Base-by-base conservation (phyloP, 495 filamentous ascomycete genomes). In the Tetracladium marchalianum region DNA sequence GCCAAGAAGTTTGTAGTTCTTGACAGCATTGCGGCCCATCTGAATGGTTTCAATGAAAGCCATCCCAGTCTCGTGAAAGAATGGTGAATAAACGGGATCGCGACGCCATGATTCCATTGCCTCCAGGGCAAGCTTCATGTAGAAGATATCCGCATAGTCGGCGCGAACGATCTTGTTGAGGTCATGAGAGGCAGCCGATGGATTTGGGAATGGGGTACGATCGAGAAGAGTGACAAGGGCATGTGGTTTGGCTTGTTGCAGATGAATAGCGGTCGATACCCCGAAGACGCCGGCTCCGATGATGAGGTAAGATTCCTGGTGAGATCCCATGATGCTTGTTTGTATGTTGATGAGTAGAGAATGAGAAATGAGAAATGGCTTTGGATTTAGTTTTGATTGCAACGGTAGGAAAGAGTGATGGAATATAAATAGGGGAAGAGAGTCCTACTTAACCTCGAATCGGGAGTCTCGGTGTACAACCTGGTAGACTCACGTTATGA, bases 151-250 rank as follows among this genome's bases (percentile, higher is more conserved):
- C 31, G 65, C 60, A 60, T 84, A 85, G 55, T 84, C 81, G 44
- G 78, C 70, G 54, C 81, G 78, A 15, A 84, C 61, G 12, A 82
- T 75, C 52, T 83, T 82, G 55, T 82, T 83, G 67, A 75, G 77
- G 61, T 84, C 80, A 66, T 73, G 75, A 1, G 80, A 81, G 18
- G 80, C 80, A 16, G 74, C 77, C 48, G 47, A 62, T 56, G 45
- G 69, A 16, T 22, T 46, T 6, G 55, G 51, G n/a, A 42, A 48
- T 70, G 41, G 64, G 56, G 60, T 73, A 56, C 80, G 69, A 56
- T 85, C 79, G 40, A 84, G 53, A 2, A 85, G 63, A 1, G 66
- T 74, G n/a, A 82, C 59, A 18, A 2, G 61, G 63, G 1, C 73
- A 66, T 51, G 62, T 50, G 22, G 76, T 72, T 54, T 71, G 68